phyloP scores from a whole-genome alignment of 805 yeast genomes.

The Candida michaelii region DNA sequence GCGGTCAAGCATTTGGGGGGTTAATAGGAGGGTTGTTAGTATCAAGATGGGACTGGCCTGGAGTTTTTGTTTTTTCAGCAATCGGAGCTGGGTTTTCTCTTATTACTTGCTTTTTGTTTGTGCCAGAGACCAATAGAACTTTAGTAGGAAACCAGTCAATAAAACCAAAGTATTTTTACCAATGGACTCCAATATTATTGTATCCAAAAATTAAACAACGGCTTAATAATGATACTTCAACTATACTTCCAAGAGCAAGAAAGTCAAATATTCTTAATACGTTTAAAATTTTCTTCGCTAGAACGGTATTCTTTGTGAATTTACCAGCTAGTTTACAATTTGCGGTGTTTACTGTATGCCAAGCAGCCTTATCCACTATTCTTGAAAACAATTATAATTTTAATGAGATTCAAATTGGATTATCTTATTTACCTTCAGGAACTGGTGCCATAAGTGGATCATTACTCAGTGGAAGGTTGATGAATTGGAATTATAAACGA shows the following conservation, averaged over 20 bases:
- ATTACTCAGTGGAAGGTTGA: constrained; percentile 50
- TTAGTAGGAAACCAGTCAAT: constrained; percentile 73
- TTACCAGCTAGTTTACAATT: constrained; percentile 60
- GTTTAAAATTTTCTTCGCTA: constrained; percentile 37
- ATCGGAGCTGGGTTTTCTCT: constrained; percentile 53
- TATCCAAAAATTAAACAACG: constrained; percentile 21
- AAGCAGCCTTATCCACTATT: constrained; percentile 60
- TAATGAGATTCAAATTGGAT: constrained; percentile 55
- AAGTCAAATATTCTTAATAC: constrained; percentile 27
- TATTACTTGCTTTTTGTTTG: constrained; percentile 22
- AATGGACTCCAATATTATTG: constrained; percentile 45
- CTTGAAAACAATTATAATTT: constrained; percentile 49
- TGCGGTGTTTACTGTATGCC: constrained; percentile 62
- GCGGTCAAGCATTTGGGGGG: constrained; percentile 79
- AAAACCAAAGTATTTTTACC: constrained; percentile 40
- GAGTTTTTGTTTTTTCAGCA: constrained; percentile 69
- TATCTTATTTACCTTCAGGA: constrained; percentile 72
- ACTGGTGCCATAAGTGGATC: constrained; percentile 61
- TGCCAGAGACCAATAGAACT: constrained; percentile 75
- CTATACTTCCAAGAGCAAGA: constrained; percentile 14
- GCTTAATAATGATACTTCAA: constrained; percentile 29
- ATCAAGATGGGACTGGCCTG: constrained; percentile 54
- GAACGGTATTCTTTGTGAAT: constrained; percentile 48
- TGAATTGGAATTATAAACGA: constrained; percentile 50
- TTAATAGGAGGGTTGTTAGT: constrained; percentile 51